Base-by-base conservation (phyloP, 441 rosid species). In the Pelargonium fulgidum region DNA sequence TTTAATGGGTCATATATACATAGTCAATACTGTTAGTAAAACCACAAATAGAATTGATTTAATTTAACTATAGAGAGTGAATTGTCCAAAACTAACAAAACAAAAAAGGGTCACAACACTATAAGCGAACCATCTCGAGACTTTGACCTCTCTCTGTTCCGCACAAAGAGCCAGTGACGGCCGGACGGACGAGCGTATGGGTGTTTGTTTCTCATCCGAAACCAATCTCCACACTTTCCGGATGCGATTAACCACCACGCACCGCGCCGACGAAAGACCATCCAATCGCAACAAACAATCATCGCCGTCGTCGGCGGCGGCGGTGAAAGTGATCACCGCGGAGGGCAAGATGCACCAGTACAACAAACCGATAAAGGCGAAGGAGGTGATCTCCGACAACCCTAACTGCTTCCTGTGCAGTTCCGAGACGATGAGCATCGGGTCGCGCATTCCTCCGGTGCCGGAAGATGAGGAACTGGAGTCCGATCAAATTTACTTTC, bases 181-280 rank as follows among this genome's bases (percentile, higher is more conserved):
- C 24, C 24, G 24, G 24, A 22, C 24, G 24, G 24, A 22, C 24
- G 24, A 22, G 24, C 56, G 56, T 1, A 50, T 50, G 56, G 56
- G 56, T 13, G 16, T 50, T n/a, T 50, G 56, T n/a, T 50, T 50
- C 56, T 50, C 56, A n/a, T 12, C 56, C 56, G 56, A 50, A n/a
- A 50, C 17, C 17, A 50, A 16, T 50, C 56, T 50, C 33, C 33
- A 29, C 33, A 29, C 33, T 29, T 29, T 29, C 56, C 56, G 56
- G 56, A 14, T 12, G 14, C 56, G 56, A 16, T 0, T 12, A n/a
- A 13, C 14, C 16, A n/a, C 4, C 5, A 50, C 56, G 17, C 17
- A 50, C n/a, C 56, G 16, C 56, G 16, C 17, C 56, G 56, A n/a
- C 56, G 16, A 0, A 10, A 5, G 16, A 50, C 19, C 56, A 29